Conservation (phyloP, 2,329 filamentous ascomycete species). For the Cladosporium halotolerans region DNA sequence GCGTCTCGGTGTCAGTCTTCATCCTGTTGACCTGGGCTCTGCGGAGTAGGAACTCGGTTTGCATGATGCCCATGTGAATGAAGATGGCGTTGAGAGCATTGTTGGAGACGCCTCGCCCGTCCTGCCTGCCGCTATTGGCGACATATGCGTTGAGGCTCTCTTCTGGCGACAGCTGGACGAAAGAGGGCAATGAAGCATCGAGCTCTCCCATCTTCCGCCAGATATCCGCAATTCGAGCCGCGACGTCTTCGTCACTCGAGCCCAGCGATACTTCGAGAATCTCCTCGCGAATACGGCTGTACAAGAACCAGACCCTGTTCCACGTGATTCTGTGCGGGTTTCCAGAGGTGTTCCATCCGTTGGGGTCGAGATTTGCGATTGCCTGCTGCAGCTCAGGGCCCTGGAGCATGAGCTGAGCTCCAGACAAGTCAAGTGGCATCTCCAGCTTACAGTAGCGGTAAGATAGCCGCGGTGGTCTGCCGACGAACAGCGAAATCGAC, state of each 20-base stretch:
- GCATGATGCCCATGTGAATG: constrained; percentile 37
- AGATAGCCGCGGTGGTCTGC: constrained; percentile 45
- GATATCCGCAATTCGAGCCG: constrained; percentile 34
- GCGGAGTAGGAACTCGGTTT: constrained; percentile 55
- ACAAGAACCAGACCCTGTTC: constrained; percentile 41
- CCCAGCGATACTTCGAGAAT: constrained; percentile 53
- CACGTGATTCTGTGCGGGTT: constrained; percentile 41
- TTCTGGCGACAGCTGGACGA: constrained; percentile 26
- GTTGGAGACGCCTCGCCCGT: neutral
- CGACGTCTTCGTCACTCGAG: constrained; percentile 32
- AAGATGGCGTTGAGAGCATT: constrained; percentile 39
- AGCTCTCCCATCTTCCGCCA: constrained; percentile 35
- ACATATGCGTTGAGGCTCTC: constrained; percentile 20
- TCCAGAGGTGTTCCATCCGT: constrained; percentile 49
- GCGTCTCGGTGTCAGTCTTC: constrained; percentile 26
- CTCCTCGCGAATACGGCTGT: constrained; percentile 51
- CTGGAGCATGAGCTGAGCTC: constrained; percentile 43
- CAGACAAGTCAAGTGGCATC: constrained; percentile 49
- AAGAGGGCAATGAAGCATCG: constrained; percentile 28
- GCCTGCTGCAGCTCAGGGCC: constrained; percentile 36
- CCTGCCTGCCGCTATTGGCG: constrained; percentile 10
- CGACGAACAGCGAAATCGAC: constrained; percentile 28
- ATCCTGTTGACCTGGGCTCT: constrained; percentile 47
- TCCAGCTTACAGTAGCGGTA: constrained; percentile 51
- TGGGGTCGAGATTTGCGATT: constrained; percentile 37